Conservation (phyloP, 1,139 yeast species). For the Arxiozyma bovina region DNA sequence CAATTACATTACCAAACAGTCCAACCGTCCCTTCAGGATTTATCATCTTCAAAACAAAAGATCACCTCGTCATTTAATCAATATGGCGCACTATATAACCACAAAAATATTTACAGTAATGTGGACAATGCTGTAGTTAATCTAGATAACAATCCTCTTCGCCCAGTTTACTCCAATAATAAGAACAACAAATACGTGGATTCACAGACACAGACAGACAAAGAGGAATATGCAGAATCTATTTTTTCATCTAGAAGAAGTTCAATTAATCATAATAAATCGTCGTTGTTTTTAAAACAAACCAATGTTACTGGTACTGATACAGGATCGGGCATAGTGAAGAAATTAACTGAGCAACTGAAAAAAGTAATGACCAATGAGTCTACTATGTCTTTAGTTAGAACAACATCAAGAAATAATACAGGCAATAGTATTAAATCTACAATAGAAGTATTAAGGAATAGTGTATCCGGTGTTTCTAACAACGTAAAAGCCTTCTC, state of each 20-base stretch:
- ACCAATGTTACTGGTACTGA: constrained; percentile 5
- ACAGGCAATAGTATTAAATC: constrained; percentile 21
- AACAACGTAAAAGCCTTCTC: constrained; percentile 8
- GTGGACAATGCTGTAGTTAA: not conserved
- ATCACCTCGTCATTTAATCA: not conserved
- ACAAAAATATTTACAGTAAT: not conserved
- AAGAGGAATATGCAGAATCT: constrained; percentile 6
- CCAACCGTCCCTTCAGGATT: not conserved
- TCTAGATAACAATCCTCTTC: not conserved
- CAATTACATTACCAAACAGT: not conserved
- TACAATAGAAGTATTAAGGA: constrained; percentile 25
- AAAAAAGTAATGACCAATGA: constrained; percentile 18
- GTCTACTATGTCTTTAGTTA: constrained; percentile 17
- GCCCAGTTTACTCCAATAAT: not conserved
- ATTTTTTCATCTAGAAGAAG: constrained; percentile 8
- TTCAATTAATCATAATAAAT: constrained; percentile 8
- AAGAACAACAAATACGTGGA: constrained; percentile 15
- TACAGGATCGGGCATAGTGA: constrained; percentile 17
- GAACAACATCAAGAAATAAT: constrained; percentile 15
- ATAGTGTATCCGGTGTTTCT: constrained; percentile 12
- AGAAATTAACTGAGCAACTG: constrained; percentile 12
- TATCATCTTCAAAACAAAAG: not conserved
- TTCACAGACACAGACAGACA: constrained; percentile 24
- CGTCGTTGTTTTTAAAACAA: constrained; percentile 5
- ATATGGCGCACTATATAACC: not conserved